Conservation (phyloP, 768 basidiomycete genomes). For the Suillus plorans region DNA sequence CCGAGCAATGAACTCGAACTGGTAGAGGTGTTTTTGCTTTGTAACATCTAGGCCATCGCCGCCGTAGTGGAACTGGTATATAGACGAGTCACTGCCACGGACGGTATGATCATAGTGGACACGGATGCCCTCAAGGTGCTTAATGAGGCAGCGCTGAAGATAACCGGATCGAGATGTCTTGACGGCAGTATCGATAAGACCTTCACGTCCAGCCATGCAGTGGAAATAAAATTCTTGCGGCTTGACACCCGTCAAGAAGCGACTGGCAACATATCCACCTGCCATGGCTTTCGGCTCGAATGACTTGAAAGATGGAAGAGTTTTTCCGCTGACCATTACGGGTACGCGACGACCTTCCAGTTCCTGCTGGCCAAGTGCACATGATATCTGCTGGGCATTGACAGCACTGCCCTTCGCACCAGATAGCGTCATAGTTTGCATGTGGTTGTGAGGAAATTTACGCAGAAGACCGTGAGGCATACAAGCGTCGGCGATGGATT, state of each 20-base stretch:
- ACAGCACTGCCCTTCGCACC: constrained; percentile 98
- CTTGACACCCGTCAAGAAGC: constrained; percentile 96
- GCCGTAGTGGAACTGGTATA: constrained; percentile 97
- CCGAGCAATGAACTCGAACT: constrained; percentile 91
- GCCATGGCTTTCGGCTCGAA: constrained; percentile 99
- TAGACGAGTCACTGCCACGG: constrained; percentile 87
- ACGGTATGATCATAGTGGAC: constrained; percentile 99
- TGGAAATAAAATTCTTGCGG: constrained; percentile 99
- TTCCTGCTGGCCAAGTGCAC: constrained; percentile 95
- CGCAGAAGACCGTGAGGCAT: constrained; percentile 87
- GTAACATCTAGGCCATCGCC: constrained; percentile 97
- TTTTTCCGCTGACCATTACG: constrained; percentile 99
- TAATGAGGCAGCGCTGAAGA: constrained; percentile 96
- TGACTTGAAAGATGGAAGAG: constrained; percentile 91
- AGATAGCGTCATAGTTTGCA: constrained; percentile 98
- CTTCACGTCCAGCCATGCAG: constrained; percentile 99
- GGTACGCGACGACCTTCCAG: constrained; percentile 98
- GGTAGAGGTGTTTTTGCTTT: constrained; percentile 91
- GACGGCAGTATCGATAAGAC: constrained; percentile 98
- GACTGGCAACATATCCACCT: constrained; percentile 96
- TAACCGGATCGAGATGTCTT: constrained; percentile 99
- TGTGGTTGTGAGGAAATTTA: constrained; percentile 96
- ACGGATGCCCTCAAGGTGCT: constrained; percentile 94
- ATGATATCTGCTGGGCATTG: constrained; percentile 98
- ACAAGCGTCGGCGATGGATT: constrained; percentile 84